Base-by-base conservation (phyloP, 768 basidiomycete genomes). In the Boletus patriciae region DNA sequence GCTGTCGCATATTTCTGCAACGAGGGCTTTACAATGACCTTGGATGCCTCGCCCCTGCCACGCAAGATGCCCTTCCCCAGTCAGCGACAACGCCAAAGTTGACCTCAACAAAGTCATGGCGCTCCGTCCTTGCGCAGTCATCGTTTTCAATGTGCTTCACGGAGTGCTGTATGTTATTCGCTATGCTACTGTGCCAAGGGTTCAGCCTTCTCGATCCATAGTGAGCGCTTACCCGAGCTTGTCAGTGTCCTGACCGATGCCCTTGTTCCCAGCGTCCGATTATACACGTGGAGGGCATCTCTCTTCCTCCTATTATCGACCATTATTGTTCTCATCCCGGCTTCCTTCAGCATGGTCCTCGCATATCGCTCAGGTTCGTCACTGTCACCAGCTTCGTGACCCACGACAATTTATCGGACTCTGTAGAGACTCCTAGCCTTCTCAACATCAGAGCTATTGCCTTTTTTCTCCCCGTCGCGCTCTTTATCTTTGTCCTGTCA, bases 151-250 rank as follows among this genome's bases (percentile, higher is more conserved):
- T 83, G 33, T 86, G 85, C 62, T 90, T 92, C 68, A 80, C 87
- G 2, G 92, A 92, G 71, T 83, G 85, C 50, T 86, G 85, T 59
- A 80, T 83, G 63, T 73, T 93, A 57, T 92, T 92, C 63, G 59
- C 83, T 13, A 75, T 93, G 54, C 74, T 93, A 6, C 81, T 92
- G 71, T 78, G 82, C n/a, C 91, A 94, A 71, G 87, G 80, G 3
- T 50, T 83, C 46, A 74, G 78, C 40, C 42, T 85, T 1, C 76
- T 92, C 37, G 74, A 80, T 36, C 65, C 84, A 12, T 69, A 71
- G 88, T 90, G 46, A 55, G 85, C 77, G 23, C 33, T 45, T 29
- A 6, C 44, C 55, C 11, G n/a, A 7, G 3, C 23, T 44, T 43
- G 45, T 59, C 52, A 37, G n/a, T 38, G n/a, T 40, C 40, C 25